Conservation (phyloP, 1,284 basidiomycete genomes). For the Leucoagaricus sp. region DNA sequence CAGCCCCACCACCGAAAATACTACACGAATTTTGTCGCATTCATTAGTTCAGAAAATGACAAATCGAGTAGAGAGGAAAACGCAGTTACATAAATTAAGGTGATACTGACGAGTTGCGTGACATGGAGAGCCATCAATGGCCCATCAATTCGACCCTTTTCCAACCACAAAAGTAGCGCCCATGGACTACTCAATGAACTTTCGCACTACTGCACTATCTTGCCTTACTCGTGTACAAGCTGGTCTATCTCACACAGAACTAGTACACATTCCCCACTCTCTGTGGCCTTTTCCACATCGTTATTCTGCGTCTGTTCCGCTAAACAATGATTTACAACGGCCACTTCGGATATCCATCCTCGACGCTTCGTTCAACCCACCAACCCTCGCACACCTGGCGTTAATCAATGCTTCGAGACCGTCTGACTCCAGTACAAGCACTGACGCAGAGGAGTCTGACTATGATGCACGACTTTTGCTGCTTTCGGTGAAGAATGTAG, state of each 20-base stretch:
- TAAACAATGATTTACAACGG: not conserved
- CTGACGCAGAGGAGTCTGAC: conserved; percentile 15
- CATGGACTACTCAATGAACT: conserved; percentile 8
- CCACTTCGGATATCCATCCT: conserved; percentile 59
- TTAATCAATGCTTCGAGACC: conserved; percentile 57
- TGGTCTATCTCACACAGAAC: conserved; percentile 14
- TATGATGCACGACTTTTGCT: conserved; percentile 84
- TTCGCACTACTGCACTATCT: conserved; percentile 6
- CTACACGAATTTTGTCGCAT: too few species aligned
- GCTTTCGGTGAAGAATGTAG: conserved; percentile 87
- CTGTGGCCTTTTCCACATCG: conserved; percentile 14
- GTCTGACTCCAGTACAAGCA: too few species aligned
- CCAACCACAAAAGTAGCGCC: too few species aligned
- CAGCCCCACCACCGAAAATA: too few species aligned
- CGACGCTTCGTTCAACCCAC: conserved; percentile 95
- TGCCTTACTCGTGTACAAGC: conserved; percentile 11
- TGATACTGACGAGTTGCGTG: too few species aligned
- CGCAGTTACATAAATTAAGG: too few species aligned
- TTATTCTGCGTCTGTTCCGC: too few species aligned
- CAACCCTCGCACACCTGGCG: conserved; percentile 84
- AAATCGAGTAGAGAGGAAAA: too few species aligned
- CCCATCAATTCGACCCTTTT: too few species aligned
- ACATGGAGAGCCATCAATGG: too few species aligned
- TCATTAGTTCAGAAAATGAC: too few species aligned
- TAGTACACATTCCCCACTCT: conserved; percentile 15